Conservation (phyloP, 768 basidiomycete genomes). For the Polyporus arcularius region DNA sequence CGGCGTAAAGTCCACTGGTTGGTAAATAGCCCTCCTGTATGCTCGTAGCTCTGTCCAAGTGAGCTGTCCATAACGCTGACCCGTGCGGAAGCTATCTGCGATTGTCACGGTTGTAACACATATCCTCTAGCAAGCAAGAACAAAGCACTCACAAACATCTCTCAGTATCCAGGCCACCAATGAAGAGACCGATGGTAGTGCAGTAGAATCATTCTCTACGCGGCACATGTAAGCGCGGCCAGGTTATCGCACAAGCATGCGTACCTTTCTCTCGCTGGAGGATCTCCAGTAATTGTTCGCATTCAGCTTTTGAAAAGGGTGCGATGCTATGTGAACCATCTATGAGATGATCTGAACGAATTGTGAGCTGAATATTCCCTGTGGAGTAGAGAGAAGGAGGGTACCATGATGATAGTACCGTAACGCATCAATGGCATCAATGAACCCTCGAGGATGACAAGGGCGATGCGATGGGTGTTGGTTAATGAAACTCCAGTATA, state of each 20-base stretch:
- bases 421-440: constrained; percentile 51
- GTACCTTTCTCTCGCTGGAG: constrained; percentile 19
- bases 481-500: constrained; percentile 56
- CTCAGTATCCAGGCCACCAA: constrained; percentile 54
- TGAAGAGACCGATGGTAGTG: constrained; percentile 43
- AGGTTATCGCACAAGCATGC: background rate
- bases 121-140: background rate
- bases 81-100: constrained; percentile 44
- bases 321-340: constrained; percentile 44
- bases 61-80: constrained; percentile 45
- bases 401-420: constrained; percentile 49
- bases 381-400: too few relatives aligned
- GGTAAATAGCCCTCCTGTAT: constrained; percentile 16
- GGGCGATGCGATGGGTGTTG: constrained; percentile 49
- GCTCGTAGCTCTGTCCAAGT: constrained; percentile 34
- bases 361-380: constrained; percentile 2
- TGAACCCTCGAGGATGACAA: constrained; percentile 42
- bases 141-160: constrained; percentile 40
- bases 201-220: constrained; percentile 22
- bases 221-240: background rate
- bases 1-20: constrained; percentile 1
- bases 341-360: constrained; percentile 47
- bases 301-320: constrained; percentile 56
- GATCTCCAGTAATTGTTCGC: constrained; percentile 48
- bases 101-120: too few relatives aligned